Evolutionary conservation across 768 basidiomycete genomes (phyloP).

Genomic region (Hygrocybe punicea): DNA sequence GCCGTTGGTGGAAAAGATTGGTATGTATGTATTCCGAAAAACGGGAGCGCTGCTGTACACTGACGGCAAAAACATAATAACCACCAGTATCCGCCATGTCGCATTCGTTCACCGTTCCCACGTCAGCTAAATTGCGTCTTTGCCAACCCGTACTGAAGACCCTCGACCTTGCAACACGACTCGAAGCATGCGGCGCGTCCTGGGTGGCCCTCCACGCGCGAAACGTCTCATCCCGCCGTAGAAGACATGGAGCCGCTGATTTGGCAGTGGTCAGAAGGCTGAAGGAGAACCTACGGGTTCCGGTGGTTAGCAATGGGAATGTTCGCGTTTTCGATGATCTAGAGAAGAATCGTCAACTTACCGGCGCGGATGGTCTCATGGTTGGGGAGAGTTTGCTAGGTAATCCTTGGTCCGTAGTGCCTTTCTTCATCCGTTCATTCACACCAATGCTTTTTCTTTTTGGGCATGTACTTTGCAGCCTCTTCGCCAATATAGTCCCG

Average conservation of each 20-base stretch:
- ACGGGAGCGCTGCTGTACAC: not conserved
- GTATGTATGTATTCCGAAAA: conserved; percentile 34
- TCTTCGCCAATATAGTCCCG: conserved; percentile 53
- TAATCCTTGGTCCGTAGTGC: conserved; percentile 60
- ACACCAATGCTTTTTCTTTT: not conserved
- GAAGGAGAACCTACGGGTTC: conserved; percentile 49
- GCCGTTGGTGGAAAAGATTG: conserved; percentile 62
- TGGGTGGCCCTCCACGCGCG: conserved; percentile 76
- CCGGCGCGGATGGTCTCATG: conserved; percentile 74
- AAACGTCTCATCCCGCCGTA: conserved; percentile 63
- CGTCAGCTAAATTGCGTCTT: conserved; percentile 60
- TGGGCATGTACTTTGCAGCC: conserved; percentile 33
- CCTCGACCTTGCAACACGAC: conserved; percentile 49
- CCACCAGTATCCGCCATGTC: conserved; percentile 61
- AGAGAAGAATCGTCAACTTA: conserved; percentile 47
- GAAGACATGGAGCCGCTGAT: conserved; percentile 71
- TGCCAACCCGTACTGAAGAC: conserved; percentile 56
- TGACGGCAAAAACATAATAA: not conserved
- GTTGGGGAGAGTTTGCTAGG: conserved; percentile 73
- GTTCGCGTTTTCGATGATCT: conserved; percentile 61
- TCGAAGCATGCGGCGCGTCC: conserved; percentile 64
- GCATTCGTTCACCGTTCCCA: conserved; percentile 58
- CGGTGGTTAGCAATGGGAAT: conserved; percentile 77
- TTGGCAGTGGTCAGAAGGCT: conserved; percentile 56
- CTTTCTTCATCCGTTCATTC: not conserved